Percentiles rank a stretch among this genome's conserved stretches.
phyloP scores from a whole-genome alignment of 2,329 filamentous ascomycete species.

The Stachybotrys chlorohalonatus region DNA sequence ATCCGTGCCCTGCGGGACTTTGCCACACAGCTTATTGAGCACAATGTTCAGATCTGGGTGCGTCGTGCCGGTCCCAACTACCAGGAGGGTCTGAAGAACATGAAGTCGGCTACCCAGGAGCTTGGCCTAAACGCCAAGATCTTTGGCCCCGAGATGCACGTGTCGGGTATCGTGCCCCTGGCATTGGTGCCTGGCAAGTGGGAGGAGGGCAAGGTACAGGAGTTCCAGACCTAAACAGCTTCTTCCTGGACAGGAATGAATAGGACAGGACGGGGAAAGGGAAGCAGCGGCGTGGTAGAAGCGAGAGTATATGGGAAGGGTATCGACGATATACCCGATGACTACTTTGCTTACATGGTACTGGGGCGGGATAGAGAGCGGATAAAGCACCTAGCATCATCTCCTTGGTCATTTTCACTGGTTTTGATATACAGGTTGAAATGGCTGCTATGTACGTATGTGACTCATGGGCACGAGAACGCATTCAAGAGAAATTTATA shows the following conservation, averaged over 20 bases:
- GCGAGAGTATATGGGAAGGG: constrained; percentile 1
- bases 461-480: constrained; percentile 1
- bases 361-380: not conserved
- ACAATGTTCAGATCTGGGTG: constrained; percentile 98
- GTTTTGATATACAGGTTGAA: not conserved
- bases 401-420: constrained; percentile 1
- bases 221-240: constrained; percentile 40
- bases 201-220: constrained; percentile 51
- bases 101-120: constrained; percentile 93
- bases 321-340: not conserved
- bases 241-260: not conserved
- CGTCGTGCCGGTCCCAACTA: constrained; percentile 85
- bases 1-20: constrained; percentile 93
- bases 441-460: constrained; percentile 1
- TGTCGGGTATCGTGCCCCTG: constrained; percentile 91
- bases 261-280: not conserved
- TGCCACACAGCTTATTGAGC: constrained; percentile 75
- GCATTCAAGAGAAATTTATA: constrained; percentile 1
- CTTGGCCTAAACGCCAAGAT: constrained; percentile 66
- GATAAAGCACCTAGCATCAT: not conserved
- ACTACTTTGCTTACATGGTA: not conserved
- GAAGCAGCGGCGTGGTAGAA: not conserved
- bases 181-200: constrained; percentile 63
- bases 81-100: constrained; percentile 99
- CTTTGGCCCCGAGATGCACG: constrained; percentile 79